Evolutionary conservation across 2,329 filamentous ascomycete species (phyloP), one percentile per base, ranked within the genome.

Genomic region (Penicillium sp.): DNA sequence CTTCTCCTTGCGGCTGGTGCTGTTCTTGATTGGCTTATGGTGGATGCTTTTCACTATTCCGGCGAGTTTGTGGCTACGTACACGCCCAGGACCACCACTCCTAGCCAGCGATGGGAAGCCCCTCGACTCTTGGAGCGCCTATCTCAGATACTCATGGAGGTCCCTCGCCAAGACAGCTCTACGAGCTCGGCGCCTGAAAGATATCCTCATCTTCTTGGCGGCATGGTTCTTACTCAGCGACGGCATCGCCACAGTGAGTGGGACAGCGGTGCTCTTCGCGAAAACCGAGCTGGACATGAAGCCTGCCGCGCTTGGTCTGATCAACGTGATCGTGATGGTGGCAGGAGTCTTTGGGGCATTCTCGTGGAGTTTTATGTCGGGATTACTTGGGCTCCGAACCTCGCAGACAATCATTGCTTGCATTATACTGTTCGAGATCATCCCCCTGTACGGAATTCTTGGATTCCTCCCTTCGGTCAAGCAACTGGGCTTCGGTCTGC

Each of bases 181-280:
- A 57, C 80, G 90, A 39, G 90, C 91, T 3, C 79, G 83, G 3
- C 78, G 80, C 2, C 67, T 95, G 0, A 85, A 85, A 51, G 85
- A 96, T 57, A 83, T 95, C 1, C 76, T 93, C 11, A 77, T 96
- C 0, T 96, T 97, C 55, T 78, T 98, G 4, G 82, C 79, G 3
- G 90, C 88, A 5, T 98, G 93, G 93, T 96, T 98, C 65, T 77
- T 98, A 28, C 78, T 98, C 1, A 95, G 88, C 5, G 93, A 98
- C 62, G 90, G 88, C 37, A 90, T 97, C 54, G 93, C 93, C 6
- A 97, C 93, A 0, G 91, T 95, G 0, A 93, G 88, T 32, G 91
- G 90, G 11, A 97, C 93, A 0, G 93, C 93, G 0, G 90, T 97
- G 27, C 77, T 98, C 8, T 98, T 96, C 66, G 93, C 91, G 36